Base-by-base conservation (phyloP, 495 filamentous ascomycete genomes). In the Friedmanniomyces endolithicus region DNA sequence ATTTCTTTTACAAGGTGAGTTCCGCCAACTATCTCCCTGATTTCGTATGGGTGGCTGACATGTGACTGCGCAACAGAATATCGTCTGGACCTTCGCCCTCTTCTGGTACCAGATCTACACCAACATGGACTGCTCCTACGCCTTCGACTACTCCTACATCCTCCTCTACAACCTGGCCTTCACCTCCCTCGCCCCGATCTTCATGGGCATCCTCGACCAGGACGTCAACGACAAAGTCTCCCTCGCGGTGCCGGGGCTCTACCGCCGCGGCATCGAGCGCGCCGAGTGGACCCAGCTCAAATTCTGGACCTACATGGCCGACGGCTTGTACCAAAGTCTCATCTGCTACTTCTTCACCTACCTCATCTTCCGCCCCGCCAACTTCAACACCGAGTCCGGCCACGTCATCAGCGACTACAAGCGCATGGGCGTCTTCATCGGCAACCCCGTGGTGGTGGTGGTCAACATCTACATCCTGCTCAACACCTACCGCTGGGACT, bases 91-190 rank as follows among this genome's bases (percentile, higher is more conserved):
- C 16, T 88, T 96, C 63, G 80, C 88, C 23, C 84, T 99, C 51
- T 94, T 97, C 76, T 99, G 92, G 94, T 99, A 87, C 72, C 90
- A 92, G 68, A 84, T 92, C 52, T 97, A 85, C 71, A 87, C 85
- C 77, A 84, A 92, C 68, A 96, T 92, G 66, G 94, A 99, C 71
- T 85, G 88, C 62, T 85, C 88, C 23, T 97, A 97, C 69, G 82
- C 95, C 50, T 94, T 90, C 72, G 94, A 99, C 64, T 96, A 95
- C 71, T 94, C 88, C 20, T 99, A 97, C 70, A 92, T 97, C 62
- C 75, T 97, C 48, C 72, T 96, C 56, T 92, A 92, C 77, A 99
- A 97, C 71, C 76, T 99, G 63, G 87, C 89, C 23, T 99, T 99
- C 70, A 97, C 94, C 12, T 99, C 94, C 12, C 72, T 99, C 16